These are phyloP conservation scores for Eucalyptus curtisii DNA, from an alignment of 345 rosid species.

Conservation along the genomic window DNA sequence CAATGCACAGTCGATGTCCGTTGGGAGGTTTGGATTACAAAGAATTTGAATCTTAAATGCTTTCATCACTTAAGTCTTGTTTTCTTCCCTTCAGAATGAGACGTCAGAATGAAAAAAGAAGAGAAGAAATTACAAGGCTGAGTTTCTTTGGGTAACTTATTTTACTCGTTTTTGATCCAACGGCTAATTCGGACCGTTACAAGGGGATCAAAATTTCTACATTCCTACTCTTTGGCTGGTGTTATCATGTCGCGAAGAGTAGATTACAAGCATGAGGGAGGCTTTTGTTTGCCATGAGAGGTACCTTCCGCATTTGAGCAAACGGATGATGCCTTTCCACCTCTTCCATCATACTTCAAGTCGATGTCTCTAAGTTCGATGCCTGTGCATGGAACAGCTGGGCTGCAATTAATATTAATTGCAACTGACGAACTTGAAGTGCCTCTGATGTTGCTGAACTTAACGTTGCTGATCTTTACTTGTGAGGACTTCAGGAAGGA, in stretches of 20 bases:
- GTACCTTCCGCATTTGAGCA: constrained; percentile 5
- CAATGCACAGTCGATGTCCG: background rate
- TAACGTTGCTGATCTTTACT: background rate
- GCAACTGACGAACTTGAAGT: background rate
- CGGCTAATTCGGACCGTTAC: background rate
- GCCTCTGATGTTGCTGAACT: constrained; percentile 1
- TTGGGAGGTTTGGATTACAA: background rate
- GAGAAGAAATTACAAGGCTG: background rate
- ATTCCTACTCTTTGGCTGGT: background rate
- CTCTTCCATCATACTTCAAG: background rate
- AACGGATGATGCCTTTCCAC: background rate
- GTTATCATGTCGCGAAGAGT: background rate
- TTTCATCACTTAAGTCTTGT: background rate
- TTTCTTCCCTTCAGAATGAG: background rate
- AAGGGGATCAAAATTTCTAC: background rate
- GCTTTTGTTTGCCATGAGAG: background rate
- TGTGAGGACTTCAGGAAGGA: background rate
- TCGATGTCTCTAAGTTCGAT: constrained; percentile 5
- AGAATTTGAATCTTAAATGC: background rate
- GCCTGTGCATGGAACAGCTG: background rate
- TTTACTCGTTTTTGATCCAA: background rate
- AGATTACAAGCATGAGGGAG: constrained; percentile 3
- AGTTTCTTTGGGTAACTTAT: background rate
- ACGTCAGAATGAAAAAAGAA: background rate
- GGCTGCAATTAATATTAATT: constrained; percentile 3